Evolutionary conservation across 139 green algal genomes (phyloP), one percentile per base, ranked within the genome.

Genomic region (Dunaliella primolecta): DNA sequence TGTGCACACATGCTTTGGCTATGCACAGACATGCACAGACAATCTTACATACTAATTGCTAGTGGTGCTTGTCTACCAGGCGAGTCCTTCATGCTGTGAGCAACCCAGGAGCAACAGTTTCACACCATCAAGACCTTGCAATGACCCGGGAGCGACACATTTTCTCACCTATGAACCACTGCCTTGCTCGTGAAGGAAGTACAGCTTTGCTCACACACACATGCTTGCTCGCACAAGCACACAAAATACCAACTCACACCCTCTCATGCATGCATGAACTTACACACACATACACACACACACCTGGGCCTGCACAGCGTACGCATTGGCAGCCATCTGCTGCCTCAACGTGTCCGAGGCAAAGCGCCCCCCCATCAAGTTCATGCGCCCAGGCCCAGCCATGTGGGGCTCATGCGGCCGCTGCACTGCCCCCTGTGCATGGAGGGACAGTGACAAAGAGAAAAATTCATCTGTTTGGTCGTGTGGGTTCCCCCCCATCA

Each of bases 241-340:
- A 78, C 72, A 78, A 27, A 34, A n/a, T n/a, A n/a, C n/a, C n/a
- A n/a, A n/a, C n/a, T 38, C 30, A 35, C 38, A 74, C 24, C 34
- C 32, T 11, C 80, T 38, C 27, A 35, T 21, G 20, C 21, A 81
- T 31, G 7, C 32, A 76, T 33, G 3, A 11, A 32, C 35, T 24
- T 3, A 82, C 15, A 72, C 27, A 81, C 32, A n/a, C 20, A 83
- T 33, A 34, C 34, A 37, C 38, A 34, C 11, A 35, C 79, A n/a
- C 80, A 96, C 87, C 90, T 94, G 89, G 15, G 90, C 88, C 34
- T 93, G 87, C 1, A 89, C 83, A 23, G 96, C 85, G 86, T 94
- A 95, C 70, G 84, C 83, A 23, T 88, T 84, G 80, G 96, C 92
- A 85, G 93, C 89, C 89, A 98, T 87, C 88, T 97, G 92, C 78